Evolutionary conservation across 164 flowering plant genomes (phyloP).

Genomic region (Vitis rupestris): DNA sequence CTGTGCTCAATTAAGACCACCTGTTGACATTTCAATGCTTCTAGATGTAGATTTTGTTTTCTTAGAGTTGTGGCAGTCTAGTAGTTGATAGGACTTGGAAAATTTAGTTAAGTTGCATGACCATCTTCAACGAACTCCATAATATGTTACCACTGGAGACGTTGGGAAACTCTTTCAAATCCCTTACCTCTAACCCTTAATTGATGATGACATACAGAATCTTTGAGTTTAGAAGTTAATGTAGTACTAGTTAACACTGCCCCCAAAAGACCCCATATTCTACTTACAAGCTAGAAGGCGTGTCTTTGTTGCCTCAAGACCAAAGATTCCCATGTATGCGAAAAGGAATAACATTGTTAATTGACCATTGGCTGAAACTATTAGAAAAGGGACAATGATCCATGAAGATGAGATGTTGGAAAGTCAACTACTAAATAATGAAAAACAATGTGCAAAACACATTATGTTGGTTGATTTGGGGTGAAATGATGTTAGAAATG

Average conservation of each 20-base stretch:
- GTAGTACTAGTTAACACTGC: too few relatives aligned
- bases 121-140: too few relatives aligned
- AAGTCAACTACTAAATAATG: constrained; percentile 59
- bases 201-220: too few relatives aligned
- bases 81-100: constrained; percentile 2
- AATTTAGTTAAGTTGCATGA: too few relatives aligned
- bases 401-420: constrained; percentile 63
- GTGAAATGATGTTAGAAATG: constrained; percentile 98
- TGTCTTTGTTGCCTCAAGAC: too few relatives aligned
- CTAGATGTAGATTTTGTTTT: constrained; percentile 90
- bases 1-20: constrained; percentile 85
- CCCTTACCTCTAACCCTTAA: too few relatives aligned
- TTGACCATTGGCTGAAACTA: constrained; percentile 84
- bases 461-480: constrained; percentile 95
- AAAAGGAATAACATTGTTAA: constrained; percentile 56
- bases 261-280: too few relatives aligned
- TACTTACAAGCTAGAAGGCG: too few relatives aligned
- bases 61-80: constrained; percentile 69
- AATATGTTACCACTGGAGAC: too few relatives aligned
- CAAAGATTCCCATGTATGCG: too few relatives aligned
- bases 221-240: too few relatives aligned
- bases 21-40: constrained; percentile 88
- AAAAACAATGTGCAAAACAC: constrained; percentile 92
- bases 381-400: constrained; percentile 70
- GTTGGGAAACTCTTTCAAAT: too few relatives aligned